These are phyloP conservation scores for Microstegium vimineum DNA, from an alignment of 176 grass and related monocot species.

Conservation along the genomic window DNA sequence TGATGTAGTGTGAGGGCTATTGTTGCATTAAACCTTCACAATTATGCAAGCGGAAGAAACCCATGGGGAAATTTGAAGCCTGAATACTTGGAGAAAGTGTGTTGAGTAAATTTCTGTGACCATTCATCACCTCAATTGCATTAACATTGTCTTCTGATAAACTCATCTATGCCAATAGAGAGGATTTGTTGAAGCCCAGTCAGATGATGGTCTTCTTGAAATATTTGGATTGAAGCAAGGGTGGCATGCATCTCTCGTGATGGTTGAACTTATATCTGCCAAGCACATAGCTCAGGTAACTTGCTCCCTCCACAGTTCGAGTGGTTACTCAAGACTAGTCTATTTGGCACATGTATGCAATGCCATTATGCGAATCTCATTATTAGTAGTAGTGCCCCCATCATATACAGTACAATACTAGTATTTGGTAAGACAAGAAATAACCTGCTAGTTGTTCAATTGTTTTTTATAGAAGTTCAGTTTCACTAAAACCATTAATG, in stretches of 20 bases:
- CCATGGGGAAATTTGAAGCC: slow-evolving; percentile 95
- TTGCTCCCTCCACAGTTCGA: neutral
- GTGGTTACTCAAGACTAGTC: neutral
- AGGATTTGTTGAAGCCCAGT: slow-evolving; percentile 94
- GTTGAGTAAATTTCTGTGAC: slow-evolving; percentile 15
- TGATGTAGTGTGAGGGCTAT: slow-evolving; percentile 90
- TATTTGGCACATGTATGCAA: neutral
- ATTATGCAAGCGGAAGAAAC: slow-evolving; percentile 91
- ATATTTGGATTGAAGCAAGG: slow-evolving; percentile 99
- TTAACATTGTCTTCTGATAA: slow-evolving; percentile 1
- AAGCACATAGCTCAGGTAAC: slow-evolving; percentile 98
- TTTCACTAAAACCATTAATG: neutral
- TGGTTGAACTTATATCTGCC: slow-evolving; percentile 99
- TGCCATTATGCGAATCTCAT: neutral
- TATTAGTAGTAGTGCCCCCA: neutral
- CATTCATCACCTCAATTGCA: neutral
- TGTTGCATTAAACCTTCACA: slow-evolving; percentile 97
- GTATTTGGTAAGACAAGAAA: neutral
- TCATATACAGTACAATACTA: neutral
- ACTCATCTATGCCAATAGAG: slow-evolving; percentile 44
- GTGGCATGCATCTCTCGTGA: slow-evolving; percentile 98
- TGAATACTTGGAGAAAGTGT: slow-evolving; percentile 94
- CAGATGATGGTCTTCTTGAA: slow-evolving; percentile 93
- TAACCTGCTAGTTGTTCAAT: slow-evolving; percentile 2
- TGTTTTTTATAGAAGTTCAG: neutral